Base-by-base conservation (phyloP, 495 filamentous ascomycete genomes). In the Podospora tetraspora region DNA sequence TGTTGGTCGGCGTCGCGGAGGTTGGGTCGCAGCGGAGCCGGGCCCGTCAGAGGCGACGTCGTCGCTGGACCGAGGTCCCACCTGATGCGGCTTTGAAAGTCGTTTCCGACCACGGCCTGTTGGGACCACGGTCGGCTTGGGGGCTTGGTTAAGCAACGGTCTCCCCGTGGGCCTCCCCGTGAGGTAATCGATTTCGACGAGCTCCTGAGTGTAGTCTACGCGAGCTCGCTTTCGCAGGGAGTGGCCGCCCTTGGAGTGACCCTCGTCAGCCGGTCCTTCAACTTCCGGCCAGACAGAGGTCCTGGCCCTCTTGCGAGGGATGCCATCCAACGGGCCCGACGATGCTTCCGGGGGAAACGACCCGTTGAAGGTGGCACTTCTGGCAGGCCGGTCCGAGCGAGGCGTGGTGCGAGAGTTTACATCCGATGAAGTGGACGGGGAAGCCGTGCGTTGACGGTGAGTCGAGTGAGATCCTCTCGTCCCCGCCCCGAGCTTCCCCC, bases 141-240 rank as follows among this genome's bases (percentile, higher is more conserved):
- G 27, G 3, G 52, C 34, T 3, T 56, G n/a, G 11, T 69, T 66
- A 32, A 57, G 29, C 32, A 60, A 63, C 1, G 32, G 24, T 2
- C 68, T 61, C 21, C 65, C 34, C 11, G 67, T 34, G 10, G 34
- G 34, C 13, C 34, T 5, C 13, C 34, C 34, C 34, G 69, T 63
- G 3, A 64, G 32, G 12, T 75, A 68, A 12, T 82, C 79, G 22
- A 83, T 80, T 29, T 83, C 81, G 27, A 78, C 74, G 25, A 79
- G 76, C 62, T 81, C 79, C 30, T 81, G 77, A 11, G 78, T 79
- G 71, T 84, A 84, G 60, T 84, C 80, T 22, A 84, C 74, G 32
- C 79, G 80, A 22, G 79, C 69, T 23, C 82, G 78, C 70, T 80
- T 84, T 68, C 82, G 73, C 7, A 84, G 75, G 0, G 79, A 82